A percentile compares a stretch with the other conserved stretches of the same genome.
Evolutionary conservation across 306 rosid species (phyloP).

Genomic region (Carpinus viminea): DNA sequence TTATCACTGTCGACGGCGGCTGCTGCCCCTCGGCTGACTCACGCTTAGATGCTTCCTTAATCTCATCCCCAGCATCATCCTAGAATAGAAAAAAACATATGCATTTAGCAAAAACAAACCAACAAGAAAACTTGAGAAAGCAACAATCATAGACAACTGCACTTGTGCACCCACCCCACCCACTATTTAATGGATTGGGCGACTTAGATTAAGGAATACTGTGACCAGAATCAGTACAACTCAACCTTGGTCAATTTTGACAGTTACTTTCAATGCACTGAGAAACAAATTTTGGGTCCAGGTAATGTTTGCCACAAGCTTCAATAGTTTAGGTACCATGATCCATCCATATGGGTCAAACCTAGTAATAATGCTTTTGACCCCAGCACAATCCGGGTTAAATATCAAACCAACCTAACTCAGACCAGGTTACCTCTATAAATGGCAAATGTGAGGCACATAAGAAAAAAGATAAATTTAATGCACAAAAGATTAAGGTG

Average conservation of each 20-base stretch:
- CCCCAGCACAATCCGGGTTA: neutral
- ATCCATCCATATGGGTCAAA: neutral
- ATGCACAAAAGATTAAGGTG: neutral
- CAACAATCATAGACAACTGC: neutral
- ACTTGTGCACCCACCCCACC: neutral
- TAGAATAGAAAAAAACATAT: conserved; percentile 24
- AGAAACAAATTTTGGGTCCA: neutral
- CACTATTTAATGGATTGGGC: neutral
- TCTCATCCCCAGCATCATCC: conserved; percentile 96
- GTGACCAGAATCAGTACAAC: conserved; percentile 1
- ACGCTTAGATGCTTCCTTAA: conserved; percentile 85
- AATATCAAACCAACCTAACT: neutral
- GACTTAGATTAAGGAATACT: neutral
- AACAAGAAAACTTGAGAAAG: neutral
- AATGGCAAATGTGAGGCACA: neutral
- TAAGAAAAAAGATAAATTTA: neutral
- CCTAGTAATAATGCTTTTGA: neutral
- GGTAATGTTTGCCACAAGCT: neutral
- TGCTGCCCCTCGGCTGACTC: conserved; percentile 58
- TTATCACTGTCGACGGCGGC: conserved; percentile 32
- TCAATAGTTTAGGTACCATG: neutral
- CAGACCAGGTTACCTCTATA: neutral
- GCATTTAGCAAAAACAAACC: neutral
- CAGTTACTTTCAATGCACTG: neutral
- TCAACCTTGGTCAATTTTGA: neutral